Evolutionary conservation across 495 filamentous ascomycete species (phyloP).

Genomic region (Neurospora tetraspora): DNA sequence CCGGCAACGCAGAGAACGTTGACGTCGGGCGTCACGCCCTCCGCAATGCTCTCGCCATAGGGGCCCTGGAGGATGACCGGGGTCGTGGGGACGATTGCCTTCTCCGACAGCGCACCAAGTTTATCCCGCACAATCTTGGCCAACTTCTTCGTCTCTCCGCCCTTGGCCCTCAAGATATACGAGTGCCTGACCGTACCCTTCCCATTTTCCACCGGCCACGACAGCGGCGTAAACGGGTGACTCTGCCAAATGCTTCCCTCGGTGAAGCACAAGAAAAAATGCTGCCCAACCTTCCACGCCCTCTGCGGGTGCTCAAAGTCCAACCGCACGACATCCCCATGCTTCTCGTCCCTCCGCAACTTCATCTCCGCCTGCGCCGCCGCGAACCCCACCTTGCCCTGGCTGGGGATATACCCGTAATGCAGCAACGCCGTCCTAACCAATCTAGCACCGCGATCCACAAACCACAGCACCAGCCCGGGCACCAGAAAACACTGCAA

Average conservation of each 20-base stretch:
- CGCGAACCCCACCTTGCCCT: slow-evolving; percentile 34
- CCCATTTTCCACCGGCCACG: slow-evolving; percentile 28
- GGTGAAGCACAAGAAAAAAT: slow-evolving; percentile 56
- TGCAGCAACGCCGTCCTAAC: slow-evolving; percentile 45
- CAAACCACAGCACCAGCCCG: slow-evolving; percentile 43
- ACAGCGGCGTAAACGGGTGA: slow-evolving; percentile 56
- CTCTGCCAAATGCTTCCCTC: slow-evolving; percentile 53
- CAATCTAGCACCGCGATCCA: slow-evolving; percentile 44
- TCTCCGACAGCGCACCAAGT: slow-evolving; percentile 12
- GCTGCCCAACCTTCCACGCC: slow-evolving; percentile 52
- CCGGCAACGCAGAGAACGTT: slow-evolving; percentile 55
- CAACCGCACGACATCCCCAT: slow-evolving; percentile 46
- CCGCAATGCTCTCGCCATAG: slow-evolving; percentile 44
- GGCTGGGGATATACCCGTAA: slow-evolving; percentile 24
- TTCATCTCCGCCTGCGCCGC: slow-evolving; percentile 39
- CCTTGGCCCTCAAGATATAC: slow-evolving; percentile 51
- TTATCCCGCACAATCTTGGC: slow-evolving; percentile 31
- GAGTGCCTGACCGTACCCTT: slow-evolving; percentile 37
- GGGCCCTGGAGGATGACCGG: slow-evolving; percentile 47
- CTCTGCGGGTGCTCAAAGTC: slow-evolving; percentile 46
- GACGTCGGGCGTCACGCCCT: slow-evolving; percentile 26
- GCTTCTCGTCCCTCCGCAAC: slow-evolving; percentile 36
- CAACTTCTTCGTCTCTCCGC: slow-evolving; percentile 49
- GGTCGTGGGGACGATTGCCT: slow-evolving; percentile 18
- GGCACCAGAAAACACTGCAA: slow-evolving; percentile 54